Evolutionary conservation across 768 basidiomycete species (phyloP), one percentile per base, ranked within the genome.

Genomic region (Calocybe indica): DNA sequence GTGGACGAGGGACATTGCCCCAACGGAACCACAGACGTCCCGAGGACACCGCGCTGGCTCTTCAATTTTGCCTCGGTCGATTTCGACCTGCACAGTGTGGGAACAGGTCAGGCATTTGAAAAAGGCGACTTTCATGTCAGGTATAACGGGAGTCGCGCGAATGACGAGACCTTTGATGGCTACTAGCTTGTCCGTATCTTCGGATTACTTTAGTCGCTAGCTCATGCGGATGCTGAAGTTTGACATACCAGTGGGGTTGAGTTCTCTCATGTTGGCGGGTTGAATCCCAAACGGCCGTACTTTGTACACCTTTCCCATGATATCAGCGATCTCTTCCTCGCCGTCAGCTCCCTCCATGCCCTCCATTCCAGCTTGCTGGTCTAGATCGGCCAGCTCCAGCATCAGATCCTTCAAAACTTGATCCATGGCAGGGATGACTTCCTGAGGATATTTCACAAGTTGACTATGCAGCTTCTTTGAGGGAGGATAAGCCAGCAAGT

Each of bases 91-190:
- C 6, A 92, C 83, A n/a, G 96, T 97, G 65, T 98, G 96, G 36
- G 87, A 87, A 64, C 96, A 99, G 34, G 86, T 88, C 28, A 91
- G 73, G 68, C 96, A 99, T 46, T 94, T 88, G 80, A 99, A 99
- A 74, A 99, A 98, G 14, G 95, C 96, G 54, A 83, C 82, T 68
- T 95, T 94, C 96, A 99, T 98, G 67, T 99, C 96, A 3, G 96
- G 96, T 50, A 98, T 97, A 58, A 99, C 88, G 8, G 95, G 92
- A 0, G 96, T 97, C 0, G 94, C 90, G 15, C 96, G 88, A 51
- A 99, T 98, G 58, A 98, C 92, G 6, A 99, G 82, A 48, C 96
- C 96, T 63, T 95, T 96, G 70, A 99, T 87, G 48, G 82, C 85
- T 13, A 96, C 88, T 13, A 99, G 83, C 66, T 97, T 96, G 76